Evolutionary conservation across 345 rosid genomes (phyloP).

Genomic region (Eucalyptus grandis): DNA sequence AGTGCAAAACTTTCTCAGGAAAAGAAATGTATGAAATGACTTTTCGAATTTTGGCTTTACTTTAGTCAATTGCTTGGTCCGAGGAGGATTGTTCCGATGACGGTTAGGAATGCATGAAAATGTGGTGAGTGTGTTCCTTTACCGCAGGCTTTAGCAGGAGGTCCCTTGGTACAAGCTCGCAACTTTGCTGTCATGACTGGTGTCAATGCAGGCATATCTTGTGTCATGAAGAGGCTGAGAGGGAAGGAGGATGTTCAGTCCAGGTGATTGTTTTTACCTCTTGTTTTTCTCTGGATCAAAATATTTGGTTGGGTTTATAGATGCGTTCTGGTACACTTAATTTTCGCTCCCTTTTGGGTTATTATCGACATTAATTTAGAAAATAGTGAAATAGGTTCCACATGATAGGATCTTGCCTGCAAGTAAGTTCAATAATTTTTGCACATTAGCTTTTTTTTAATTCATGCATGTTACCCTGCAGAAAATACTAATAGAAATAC

Average conservation of each 20-base stretch:
- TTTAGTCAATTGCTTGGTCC: not conserved
- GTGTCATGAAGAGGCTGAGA: conserved; percentile 78
- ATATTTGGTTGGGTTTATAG: not conserved
- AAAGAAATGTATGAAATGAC: not conserved
- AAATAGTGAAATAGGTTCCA: not conserved
- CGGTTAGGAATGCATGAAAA: not conserved
- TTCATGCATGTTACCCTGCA: not conserved
- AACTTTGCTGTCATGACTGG: conserved; percentile 93
- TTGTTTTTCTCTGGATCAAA: not conserved
- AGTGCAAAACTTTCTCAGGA: not conserved
- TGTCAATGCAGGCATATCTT: conserved; percentile 83
- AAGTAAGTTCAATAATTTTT: not conserved
- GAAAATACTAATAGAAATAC: not conserved
- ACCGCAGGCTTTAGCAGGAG: conserved; percentile 72
- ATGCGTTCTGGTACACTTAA: not conserved
- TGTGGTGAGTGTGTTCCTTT: not conserved
- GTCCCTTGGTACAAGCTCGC: conserved; percentile 92
- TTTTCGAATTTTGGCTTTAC: not conserved
- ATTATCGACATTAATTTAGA: not conserved
- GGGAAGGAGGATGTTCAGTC: conserved; percentile 94
- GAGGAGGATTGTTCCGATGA: not conserved
- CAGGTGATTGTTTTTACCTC: conserved; percentile 27
- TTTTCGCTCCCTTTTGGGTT: not conserved
- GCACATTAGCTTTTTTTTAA: not conserved
- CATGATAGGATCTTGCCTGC: not conserved